phyloP scores from a whole-genome alignment of 768 basidiomycete species.

The Megacollybia marginata region DNA sequence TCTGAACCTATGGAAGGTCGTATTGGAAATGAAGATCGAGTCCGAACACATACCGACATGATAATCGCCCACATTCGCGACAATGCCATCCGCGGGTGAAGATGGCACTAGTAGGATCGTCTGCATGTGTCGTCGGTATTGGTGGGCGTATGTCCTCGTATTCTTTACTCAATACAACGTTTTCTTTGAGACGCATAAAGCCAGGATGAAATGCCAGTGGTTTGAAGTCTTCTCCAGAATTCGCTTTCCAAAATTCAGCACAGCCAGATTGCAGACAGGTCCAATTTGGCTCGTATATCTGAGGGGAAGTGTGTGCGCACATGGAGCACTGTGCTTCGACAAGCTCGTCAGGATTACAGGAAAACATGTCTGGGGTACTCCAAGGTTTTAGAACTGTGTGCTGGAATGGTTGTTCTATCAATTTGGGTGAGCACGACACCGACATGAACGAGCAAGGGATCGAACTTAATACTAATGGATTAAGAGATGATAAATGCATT shows the following conservation, averaged over 20 bases:
- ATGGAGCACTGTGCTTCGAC: neutral
- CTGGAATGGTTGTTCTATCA: neutral
- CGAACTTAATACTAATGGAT: too few species aligned
- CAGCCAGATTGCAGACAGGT: constrained; percentile 41
- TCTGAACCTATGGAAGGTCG: constrained; percentile 40
- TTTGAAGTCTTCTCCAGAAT: neutral
- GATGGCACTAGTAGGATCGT: constrained; percentile 36
- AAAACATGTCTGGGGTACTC: neutral
- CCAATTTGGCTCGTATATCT: constrained; percentile 34
- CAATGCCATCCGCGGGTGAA: constrained; percentile 71
- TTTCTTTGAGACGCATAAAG: constrained; percentile 36
- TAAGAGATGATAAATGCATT: too few species aligned
- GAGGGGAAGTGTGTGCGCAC: constrained; percentile 8
- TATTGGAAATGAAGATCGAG: neutral
- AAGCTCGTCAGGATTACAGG: neutral
- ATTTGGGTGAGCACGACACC: neutral
- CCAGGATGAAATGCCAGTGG: constrained; percentile 36
- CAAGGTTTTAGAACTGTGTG: neutral
- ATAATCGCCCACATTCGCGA: constrained; percentile 58
- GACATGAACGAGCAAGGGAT: too few species aligned
- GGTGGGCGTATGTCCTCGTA: constrained; percentile 33
- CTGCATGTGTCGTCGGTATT: constrained; percentile 24
- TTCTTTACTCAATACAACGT: constrained; percentile 20
- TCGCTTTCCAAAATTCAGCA: constrained; percentile 26
- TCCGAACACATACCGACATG: constrained; percentile 48